Conservation (phyloP, 108 stramenopile genomes). For the Skeletonema tropicum region DNA sequence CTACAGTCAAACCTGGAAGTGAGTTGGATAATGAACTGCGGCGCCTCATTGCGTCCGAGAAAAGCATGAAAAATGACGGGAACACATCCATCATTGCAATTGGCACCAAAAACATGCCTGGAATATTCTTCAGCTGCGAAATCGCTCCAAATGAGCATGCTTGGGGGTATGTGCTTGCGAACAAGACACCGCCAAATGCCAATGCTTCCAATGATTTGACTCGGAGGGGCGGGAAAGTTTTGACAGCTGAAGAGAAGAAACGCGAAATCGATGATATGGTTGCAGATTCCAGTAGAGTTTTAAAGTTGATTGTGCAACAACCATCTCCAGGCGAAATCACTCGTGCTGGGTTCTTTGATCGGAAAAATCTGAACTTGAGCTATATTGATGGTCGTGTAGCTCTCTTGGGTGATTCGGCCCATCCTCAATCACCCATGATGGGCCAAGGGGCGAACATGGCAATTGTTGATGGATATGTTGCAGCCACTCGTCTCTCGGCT, state of each 20-base stretch:
- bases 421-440: slow-evolving; percentile 41
- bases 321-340: slow-evolving; percentile 31
- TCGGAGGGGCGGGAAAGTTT: slow-evolving; percentile 13
- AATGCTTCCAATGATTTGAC: slow-evolving; percentile 24
- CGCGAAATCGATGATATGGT: slow-evolving; percentile 2
- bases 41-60: neutral
- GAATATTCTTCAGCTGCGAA: neutral
- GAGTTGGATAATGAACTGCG: neutral
- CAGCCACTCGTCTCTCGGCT: slow-evolving; percentile 8
- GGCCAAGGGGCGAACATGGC: slow-evolving; percentile 48
- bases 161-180: slow-evolving; percentile 6
- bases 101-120: neutral
- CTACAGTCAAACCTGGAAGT: slow-evolving; percentile 9
- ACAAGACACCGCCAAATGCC: slow-evolving; percentile 2
- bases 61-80: no score
- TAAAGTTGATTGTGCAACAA: slow-evolving; percentile 4
- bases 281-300: neutral
- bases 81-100: neutral
- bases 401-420: slow-evolving; percentile 27
- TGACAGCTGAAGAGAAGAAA: slow-evolving; percentile 21
- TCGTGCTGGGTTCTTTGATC: slow-evolving; percentile 36
- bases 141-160: neutral
- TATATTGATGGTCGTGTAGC: slow-evolving; percentile 26
- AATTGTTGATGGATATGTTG: slow-evolving; percentile 34
- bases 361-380: slow-evolving; percentile 22